A percentile compares a stretch with the other conserved stretches of the same genome.
phyloP scores from a whole-genome alignment of 1,139 yeast species.

The Arxiozyma slooffiae region DNA sequence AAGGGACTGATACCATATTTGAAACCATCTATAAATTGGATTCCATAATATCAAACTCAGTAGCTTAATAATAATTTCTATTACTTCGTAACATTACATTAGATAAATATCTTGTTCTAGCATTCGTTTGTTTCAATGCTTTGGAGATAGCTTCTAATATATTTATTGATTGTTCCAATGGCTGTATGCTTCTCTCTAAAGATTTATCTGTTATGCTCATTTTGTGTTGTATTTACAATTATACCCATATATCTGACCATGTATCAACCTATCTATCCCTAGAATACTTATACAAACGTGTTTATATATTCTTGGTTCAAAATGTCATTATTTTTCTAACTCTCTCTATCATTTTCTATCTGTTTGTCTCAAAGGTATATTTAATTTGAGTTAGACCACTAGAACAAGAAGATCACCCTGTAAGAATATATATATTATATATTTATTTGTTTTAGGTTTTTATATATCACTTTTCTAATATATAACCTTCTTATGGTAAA shows the following conservation, averaged over 20 bases:
- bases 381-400: too few relatives aligned
- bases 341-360: too few relatives aligned
- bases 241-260: neutral
- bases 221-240: neutral
- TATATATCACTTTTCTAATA: too few relatives aligned
- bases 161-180: slow-evolving; percentile 17
- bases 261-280: too few relatives aligned
- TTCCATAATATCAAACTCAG: slow-evolving; percentile 45
- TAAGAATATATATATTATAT: too few relatives aligned
- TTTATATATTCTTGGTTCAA: too few relatives aligned
- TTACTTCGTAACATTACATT: slow-evolving; percentile 22
- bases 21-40: slow-evolving; percentile 48
- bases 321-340: too few relatives aligned
- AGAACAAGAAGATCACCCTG: too few relatives aligned
- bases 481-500: too few relatives aligned
- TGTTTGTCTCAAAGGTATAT: too few relatives aligned
- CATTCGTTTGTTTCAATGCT: slow-evolving; percentile 12
- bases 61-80: slow-evolving; percentile 32
- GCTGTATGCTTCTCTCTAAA: slow-evolving; percentile 17
- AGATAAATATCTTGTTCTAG: slow-evolving; percentile 18
- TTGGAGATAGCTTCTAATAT: slow-evolving; percentile 16
- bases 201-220: slow-evolving; percentile 15
- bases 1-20: slow-evolving; percentile 22
- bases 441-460: too few relatives aligned
- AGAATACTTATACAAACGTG: too few relatives aligned